A percentile compares a stretch with the other conserved stretches of the same genome.
Evolutionary conservation across 2,329 filamentous ascomycete genomes (phyloP).

Genomic region (Apiospora malaysiana): DNA sequence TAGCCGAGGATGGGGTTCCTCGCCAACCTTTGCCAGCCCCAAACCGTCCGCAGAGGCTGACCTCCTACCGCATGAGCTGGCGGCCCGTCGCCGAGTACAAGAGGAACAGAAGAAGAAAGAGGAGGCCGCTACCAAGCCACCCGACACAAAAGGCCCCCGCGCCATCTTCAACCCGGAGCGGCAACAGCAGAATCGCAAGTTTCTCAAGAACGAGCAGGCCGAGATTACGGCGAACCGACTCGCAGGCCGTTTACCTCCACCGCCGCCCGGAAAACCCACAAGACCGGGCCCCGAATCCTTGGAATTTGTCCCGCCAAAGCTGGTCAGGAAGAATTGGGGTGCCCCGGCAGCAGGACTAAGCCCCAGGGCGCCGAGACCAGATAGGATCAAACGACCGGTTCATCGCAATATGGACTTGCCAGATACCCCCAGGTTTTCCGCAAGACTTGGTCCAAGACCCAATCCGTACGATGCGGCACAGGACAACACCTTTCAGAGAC

Average conservation of each 20-base stretch:
- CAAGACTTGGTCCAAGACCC: not conserved
- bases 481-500: not conserved
- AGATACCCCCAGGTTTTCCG: not conserved
- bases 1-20: slow-evolving; percentile 11
- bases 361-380: not conserved
- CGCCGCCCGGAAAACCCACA: not conserved
- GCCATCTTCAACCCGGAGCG: not conserved
- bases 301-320: not conserved
- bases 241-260: not conserved
- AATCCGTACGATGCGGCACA: not conserved
- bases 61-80: slow-evolving; percentile 25
- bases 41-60: not conserved
- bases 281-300: not conserved
- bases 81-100: slow-evolving; percentile 20
- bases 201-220: not conserved
- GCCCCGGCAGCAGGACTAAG: not conserved
- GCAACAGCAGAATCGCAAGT: not conserved
- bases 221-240: not conserved
- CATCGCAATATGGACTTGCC: not conserved
- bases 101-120: slow-evolving; percentile 8
- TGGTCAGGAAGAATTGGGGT: not conserved
- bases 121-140: not conserved
- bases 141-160: not conserved
- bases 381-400: not conserved
- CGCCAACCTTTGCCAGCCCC: not conserved